Evolutionary conservation across 2,329 filamentous ascomycete genomes (phyloP).

Genomic region (Escovopsis sp.): DNA sequence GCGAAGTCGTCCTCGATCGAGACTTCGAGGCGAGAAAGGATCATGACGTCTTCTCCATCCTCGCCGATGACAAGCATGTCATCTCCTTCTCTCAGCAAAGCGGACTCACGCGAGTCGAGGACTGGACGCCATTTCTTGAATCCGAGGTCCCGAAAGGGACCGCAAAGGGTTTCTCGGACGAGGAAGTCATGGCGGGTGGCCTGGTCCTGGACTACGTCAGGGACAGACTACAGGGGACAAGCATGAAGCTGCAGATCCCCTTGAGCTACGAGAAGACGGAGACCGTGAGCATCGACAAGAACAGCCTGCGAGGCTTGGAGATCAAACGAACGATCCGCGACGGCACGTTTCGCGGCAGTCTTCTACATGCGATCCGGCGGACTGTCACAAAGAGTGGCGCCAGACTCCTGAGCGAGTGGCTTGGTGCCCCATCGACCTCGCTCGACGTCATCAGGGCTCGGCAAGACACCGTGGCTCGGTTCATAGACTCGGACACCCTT

Average conservation of each 20-base stretch:
- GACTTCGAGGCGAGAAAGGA: slow-evolving; percentile 41
- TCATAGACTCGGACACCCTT: slow-evolving; percentile 52
- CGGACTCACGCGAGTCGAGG: slow-evolving; percentile 33
- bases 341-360: slow-evolving; percentile 61
- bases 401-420: slow-evolving; percentile 66
- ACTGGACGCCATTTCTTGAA: slow-evolving; percentile 70
- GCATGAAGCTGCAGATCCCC: slow-evolving; percentile 73
- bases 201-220: slow-evolving; percentile 75
- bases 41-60: slow-evolving; percentile 48
- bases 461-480: slow-evolving; percentile 66
- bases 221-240: slow-evolving; percentile 60
- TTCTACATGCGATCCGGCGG: slow-evolving; percentile 76
- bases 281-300: slow-evolving; percentile 83
- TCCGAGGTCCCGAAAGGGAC: slow-evolving; percentile 44
- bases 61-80: slow-evolving; percentile 61
- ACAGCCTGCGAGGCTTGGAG: slow-evolving; percentile 78
- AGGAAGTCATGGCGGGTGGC: slow-evolving; percentile 65
- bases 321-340: slow-evolving; percentile 78
- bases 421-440: slow-evolving; percentile 87
- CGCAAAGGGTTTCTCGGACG: slow-evolving; percentile 41
- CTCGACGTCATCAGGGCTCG: slow-evolving; percentile 62
- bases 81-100: slow-evolving; percentile 53
- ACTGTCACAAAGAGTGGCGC: slow-evolving; percentile 89
- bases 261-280: slow-evolving; percentile 58
- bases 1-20: slow-evolving; percentile 70